Conservation (phyloP, 2,329 filamentous ascomycete species). For the Cladosporium sp. region DNA sequence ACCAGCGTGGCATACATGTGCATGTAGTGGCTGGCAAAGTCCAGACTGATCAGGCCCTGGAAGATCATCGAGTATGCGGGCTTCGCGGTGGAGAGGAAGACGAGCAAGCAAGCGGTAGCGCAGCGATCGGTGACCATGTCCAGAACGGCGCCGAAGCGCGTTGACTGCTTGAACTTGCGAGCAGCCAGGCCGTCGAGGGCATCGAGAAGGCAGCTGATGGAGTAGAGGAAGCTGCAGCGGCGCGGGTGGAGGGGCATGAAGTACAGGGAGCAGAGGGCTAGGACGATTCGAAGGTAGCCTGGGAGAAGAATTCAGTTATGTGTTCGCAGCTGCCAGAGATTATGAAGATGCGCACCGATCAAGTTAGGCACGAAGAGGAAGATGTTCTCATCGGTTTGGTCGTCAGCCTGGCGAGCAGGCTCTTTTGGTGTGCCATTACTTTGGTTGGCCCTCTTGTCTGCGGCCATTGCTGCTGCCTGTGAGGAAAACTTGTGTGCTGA, state of each 20-base stretch:
- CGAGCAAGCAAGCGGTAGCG: conserved; percentile 89
- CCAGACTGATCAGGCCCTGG: conserved; percentile 85
- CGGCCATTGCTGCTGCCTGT: conserved; percentile 9
- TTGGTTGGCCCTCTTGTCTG: conserved; percentile 8
- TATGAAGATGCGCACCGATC: conserved; percentile 41
- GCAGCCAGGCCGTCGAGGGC: conserved; percentile 94
- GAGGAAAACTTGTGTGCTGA: background rate
- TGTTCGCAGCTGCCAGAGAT: background rate
- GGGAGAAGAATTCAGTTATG: conserved; percentile 7
- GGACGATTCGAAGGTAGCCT: conserved; percentile 49
- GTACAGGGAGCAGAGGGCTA: conserved; percentile 84
- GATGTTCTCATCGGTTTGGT: conserved; percentile 47
- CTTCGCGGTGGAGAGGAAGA: conserved; percentile 92
- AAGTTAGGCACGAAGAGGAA: conserved; percentile 51
- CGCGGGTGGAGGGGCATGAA: conserved; percentile 99
- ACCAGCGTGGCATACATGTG: conserved; percentile 96
- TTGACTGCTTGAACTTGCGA: conserved; percentile 79
- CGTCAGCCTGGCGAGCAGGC: conserved; percentile 17
- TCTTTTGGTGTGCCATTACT: conserved; percentile 26
- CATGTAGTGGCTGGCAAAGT: conserved; percentile 95
- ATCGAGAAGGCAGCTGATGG: conserved; percentile 88
- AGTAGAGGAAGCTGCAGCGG: conserved; percentile 88
- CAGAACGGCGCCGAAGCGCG: conserved; percentile 89
- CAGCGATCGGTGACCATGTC: conserved; percentile 99
- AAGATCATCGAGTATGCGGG: conserved; percentile 92